Base-by-base conservation (phyloP, 495 filamentous ascomycete genomes). In the Lepidopterella palustris region DNA sequence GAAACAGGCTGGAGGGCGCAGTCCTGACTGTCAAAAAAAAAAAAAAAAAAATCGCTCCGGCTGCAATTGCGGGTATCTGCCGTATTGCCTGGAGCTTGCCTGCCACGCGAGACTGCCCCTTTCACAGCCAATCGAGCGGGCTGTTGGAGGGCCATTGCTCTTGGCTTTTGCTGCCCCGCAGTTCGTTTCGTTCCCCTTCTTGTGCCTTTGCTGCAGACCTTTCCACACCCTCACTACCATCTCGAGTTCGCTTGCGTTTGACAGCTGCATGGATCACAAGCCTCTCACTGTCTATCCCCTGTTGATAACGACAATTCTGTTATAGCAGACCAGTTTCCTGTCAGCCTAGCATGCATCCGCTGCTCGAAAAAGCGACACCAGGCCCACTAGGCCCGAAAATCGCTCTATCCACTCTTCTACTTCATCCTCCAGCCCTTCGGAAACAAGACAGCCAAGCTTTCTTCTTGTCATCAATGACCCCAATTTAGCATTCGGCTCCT, bases 201-300 rank as follows among this genome's bases (percentile, higher is more conserved):
- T 42, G 35, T 42, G 35, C 35, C 35, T n/a, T n/a, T 42, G 35
- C 13, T 42, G 35, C 35, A 42, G 35, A 42, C 35, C 13, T n/a
- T n/a, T n/a, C n/a, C n/a, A n/a, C n/a, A n/a, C n/a, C n/a, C n/a
- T 42, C 35, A 18, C 18, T 42, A 18, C 35, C 35, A 42, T 42
- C n/a, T n/a, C 35, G 35, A 27, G 47, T 24, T 50, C 47, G 47
- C 47, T 24, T 50, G 47, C 47, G 47, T 50, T 50, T 50, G 20
- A 50, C 47, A 50, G 47, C 45, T 24, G 45, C n/a, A 49, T 49
- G 45, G 45, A 13, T n/a, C 11, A 23, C 11, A n/a, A 18, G 45
- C 45, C 32, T 39, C 32, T n/a, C 32, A 8, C n/a, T 6, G 8
- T 39, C 32, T 8, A n/a, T 39, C n/a, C 31, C 31, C 15, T 6